A percentile compares a stretch with the other conserved stretches of the same genome.
These are phyloP conservation scores for Recurvomyces mirabilis DNA, from an alignment of 495 filamentous ascomycete species.

Conservation along the genomic window DNA sequence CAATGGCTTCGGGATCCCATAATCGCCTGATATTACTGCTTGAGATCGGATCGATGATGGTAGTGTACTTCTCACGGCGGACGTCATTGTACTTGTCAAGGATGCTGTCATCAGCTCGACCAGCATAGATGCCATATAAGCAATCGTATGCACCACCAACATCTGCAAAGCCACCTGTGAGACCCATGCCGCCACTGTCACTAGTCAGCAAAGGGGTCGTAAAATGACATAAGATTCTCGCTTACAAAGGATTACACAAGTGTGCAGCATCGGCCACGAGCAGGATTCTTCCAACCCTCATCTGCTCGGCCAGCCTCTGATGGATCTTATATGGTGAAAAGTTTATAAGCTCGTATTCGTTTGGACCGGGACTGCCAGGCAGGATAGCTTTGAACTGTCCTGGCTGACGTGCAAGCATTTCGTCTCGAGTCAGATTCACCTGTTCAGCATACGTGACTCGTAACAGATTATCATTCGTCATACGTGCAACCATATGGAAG, in stretches of 20 bases:
- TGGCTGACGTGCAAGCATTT: conserved; percentile 43
- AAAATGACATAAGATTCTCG: not conserved
- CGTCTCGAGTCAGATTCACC: conserved; percentile 39
- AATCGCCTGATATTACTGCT: conserved; percentile 38
- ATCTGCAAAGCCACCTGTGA: conserved; percentile 51
- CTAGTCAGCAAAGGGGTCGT: not conserved
- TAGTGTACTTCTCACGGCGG: conserved; percentile 43
- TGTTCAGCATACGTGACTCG: conserved; percentile 49
- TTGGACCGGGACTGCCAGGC: conserved; percentile 46
- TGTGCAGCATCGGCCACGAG: conserved; percentile 51
- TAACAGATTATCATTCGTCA: conserved; percentile 45
- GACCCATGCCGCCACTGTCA: conserved; percentile 43
- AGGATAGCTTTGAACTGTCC: conserved; percentile 43
- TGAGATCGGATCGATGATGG: conserved; percentile 44
- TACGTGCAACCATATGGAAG: conserved; percentile 48
- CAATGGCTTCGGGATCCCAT: conserved; percentile 28
- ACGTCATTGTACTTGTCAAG: conserved; percentile 46
- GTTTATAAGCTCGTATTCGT: conserved; percentile 43
- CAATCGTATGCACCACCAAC: conserved; percentile 46
- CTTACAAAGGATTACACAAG: conserved; percentile 43
- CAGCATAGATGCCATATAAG: conserved; percentile 43
- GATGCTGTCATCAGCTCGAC: conserved; percentile 42
- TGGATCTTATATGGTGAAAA: conserved; percentile 50
- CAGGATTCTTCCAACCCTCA: conserved; percentile 43
- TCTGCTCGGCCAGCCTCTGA: conserved; percentile 45